Percentiles rank a stretch among this genome's conserved stretches.
phyloP scores from a whole-genome alignment of 345 rosid species.

The Raphanus sativus region DNA sequence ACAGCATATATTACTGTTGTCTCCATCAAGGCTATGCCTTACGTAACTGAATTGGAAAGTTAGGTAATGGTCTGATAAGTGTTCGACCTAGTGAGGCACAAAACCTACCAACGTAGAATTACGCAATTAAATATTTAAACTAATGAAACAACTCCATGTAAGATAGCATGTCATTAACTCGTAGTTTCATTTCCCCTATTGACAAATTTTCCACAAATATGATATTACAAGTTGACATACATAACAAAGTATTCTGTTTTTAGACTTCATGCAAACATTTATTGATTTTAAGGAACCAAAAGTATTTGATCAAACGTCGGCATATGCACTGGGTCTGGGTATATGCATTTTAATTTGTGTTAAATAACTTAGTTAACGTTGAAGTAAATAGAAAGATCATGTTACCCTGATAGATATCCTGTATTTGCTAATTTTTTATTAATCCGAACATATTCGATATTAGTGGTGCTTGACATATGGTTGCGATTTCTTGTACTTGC shows the following conservation, averaged over 20 bases:
- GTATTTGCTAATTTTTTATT: constrained; percentile 4
- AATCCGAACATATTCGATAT: constrained; percentile 16
- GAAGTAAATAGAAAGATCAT: not conserved
- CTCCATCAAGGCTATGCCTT: constrained; percentile 32
- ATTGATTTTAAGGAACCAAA: not conserved
- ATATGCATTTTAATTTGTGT: not conserved
- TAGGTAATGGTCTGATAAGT: constrained; percentile 38
- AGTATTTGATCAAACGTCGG: not conserved
- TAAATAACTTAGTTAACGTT: not conserved
- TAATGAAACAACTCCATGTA: constrained; percentile 24
- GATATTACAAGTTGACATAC: not conserved
- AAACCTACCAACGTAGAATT: constrained; percentile 30
- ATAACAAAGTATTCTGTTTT: not conserved
- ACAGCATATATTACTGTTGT: constrained; percentile 32
- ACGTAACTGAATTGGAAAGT: constrained; percentile 38
- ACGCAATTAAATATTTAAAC: not conserved
- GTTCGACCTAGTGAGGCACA: constrained; percentile 42
- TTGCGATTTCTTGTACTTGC: constrained; percentile 29
- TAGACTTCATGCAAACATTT: not conserved
- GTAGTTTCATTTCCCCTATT: not conserved
- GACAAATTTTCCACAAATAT: not conserved
- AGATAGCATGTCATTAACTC: constrained; percentile 2
- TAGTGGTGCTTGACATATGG: constrained; percentile 19
- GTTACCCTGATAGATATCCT: not conserved
- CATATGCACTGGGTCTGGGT: not conserved